A percentile compares a stretch with the other conserved stretches of the same genome.
Evolutionary conservation across 176 grass and related monocot species (phyloP).

Genomic region (Pontederia paniculata): DNA sequence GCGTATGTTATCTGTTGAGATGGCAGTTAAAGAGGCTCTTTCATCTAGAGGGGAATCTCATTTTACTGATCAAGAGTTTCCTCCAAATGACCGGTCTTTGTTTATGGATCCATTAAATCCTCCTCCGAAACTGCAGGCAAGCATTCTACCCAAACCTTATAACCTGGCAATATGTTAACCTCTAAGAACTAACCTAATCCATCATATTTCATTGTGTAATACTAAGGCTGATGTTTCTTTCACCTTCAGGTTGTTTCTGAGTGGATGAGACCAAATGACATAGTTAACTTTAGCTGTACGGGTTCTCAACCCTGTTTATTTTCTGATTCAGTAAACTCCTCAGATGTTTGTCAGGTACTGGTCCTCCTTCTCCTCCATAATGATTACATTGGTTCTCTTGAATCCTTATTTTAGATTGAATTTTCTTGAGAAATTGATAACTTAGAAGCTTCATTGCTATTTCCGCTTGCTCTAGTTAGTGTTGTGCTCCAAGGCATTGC

Average conservation of each 20-base stretch:
- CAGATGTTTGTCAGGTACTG: slow-evolving; percentile 95
- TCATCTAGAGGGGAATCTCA: slow-evolving; percentile 63
- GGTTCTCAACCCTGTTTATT: slow-evolving; percentile 73
- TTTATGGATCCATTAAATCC: slow-evolving; percentile 69
- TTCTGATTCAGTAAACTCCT: slow-evolving; percentile 89
- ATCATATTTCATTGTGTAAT: not conserved
- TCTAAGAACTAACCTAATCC: not conserved
- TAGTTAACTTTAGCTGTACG: slow-evolving; percentile 67
- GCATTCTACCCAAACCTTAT: not conserved
- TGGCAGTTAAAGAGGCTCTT: slow-evolving; percentile 87
- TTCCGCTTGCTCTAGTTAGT: slow-evolving; percentile 11
- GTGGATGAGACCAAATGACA: slow-evolving; percentile 80
- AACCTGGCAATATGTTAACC: not conserved
- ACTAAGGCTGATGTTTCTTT: slow-evolving; percentile 5
- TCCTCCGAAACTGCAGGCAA: slow-evolving; percentile 80
- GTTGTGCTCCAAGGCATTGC: not conserved
- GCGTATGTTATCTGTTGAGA: slow-evolving; percentile 94
- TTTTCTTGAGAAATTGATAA: slow-evolving; percentile 2
- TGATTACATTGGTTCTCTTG: not conserved
- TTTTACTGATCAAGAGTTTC: slow-evolving; percentile 94
- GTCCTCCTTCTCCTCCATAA: not conserved
- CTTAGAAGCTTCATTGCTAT: not conserved
- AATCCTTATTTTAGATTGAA: not conserved
- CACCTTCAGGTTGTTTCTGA: slow-evolving; percentile 85
- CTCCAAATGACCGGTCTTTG: slow-evolving; percentile 75